These are phyloP conservation scores for Vicia villosa DNA, from an alignment of 306 rosid genomes.

Conservation along the genomic window DNA sequence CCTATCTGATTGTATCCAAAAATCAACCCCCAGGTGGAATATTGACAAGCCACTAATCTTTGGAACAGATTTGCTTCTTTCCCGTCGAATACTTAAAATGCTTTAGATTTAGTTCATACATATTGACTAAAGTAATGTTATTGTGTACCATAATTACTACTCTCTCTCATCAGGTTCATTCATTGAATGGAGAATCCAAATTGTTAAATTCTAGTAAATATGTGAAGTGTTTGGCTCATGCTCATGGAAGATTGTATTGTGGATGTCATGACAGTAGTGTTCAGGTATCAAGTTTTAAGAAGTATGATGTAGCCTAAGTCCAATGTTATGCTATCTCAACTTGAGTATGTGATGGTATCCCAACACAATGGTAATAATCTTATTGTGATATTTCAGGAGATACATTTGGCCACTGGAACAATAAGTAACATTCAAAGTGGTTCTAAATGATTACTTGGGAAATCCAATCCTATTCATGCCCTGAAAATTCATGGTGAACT, in stretches of 20 bases:
- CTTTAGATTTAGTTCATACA: neutral
- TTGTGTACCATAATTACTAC: slow-evolving; percentile 17
- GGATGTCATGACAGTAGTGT: slow-evolving; percentile 88
- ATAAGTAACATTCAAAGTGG: slow-evolving; percentile 67
- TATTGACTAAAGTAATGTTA: neutral
- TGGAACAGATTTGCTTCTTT: slow-evolving; percentile 23
- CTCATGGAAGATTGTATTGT: slow-evolving; percentile 64
- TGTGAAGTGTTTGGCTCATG: slow-evolving; percentile 76
- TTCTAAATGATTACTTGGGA: slow-evolving; percentile 67
- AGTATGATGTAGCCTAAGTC: slow-evolving; percentile 14
- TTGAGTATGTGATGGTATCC: slow-evolving; percentile 24
- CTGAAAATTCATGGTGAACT: slow-evolving; percentile 65
- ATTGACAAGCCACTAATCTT: neutral
- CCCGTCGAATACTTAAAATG: slow-evolving; percentile 13
- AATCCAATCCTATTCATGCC: slow-evolving; percentile 71
- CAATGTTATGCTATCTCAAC: slow-evolving; percentile 24
- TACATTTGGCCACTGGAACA: slow-evolving; percentile 73
- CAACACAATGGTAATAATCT: slow-evolving; percentile 24
- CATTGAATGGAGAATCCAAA: slow-evolving; percentile 65
- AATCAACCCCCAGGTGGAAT: neutral
- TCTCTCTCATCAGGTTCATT: slow-evolving; percentile 55
- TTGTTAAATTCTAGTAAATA: slow-evolving; percentile 63
- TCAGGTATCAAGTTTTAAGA: slow-evolving; percentile 58
- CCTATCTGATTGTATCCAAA: neutral
- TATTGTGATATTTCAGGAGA: slow-evolving; percentile 59